Conservation (phyloP, 805 yeast species). For the Ogataea methanolica region DNA sequence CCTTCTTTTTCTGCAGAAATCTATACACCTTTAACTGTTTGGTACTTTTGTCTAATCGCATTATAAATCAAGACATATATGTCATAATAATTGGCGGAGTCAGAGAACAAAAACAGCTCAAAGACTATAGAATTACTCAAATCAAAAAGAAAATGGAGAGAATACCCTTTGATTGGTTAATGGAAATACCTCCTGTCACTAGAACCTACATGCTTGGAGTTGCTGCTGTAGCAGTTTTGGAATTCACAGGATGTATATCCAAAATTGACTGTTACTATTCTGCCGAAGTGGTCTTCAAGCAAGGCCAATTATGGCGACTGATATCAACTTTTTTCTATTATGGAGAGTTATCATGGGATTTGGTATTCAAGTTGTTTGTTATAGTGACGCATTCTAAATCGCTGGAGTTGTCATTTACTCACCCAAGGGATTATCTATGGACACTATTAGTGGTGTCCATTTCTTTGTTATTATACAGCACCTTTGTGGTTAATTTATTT, state of each 20-base stretch:
- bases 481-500: slow-evolving; percentile 23
- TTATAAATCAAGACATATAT: no score
- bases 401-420: slow-evolving; percentile 32
- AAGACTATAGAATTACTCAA: not conserved
- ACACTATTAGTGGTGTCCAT: slow-evolving; percentile 28
- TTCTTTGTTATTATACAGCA: slow-evolving; percentile 30
- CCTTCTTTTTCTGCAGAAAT: no score
- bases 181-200: slow-evolving; percentile 44
- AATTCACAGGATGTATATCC: slow-evolving; percentile 30
- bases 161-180: slow-evolving; percentile 36
- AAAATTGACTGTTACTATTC: slow-evolving; percentile 30
- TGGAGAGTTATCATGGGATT: slow-evolving; percentile 36
- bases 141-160: slow-evolving; percentile 25
- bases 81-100: no score
- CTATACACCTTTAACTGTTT: no score
- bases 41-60: no score
- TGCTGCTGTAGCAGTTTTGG: slow-evolving; percentile 29
- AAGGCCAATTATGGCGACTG: slow-evolving; percentile 34
- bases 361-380: slow-evolving; percentile 31
- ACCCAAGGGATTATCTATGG: slow-evolving; percentile 37
- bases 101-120: not conserved
- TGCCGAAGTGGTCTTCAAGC: slow-evolving; percentile 34
- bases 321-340: slow-evolving; percentile 34
- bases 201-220: slow-evolving; percentile 32
- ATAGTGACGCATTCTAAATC: slow-evolving; percentile 34